Conservation (phyloP, 768 basidiomycete genomes). For the Leccinum rimulosum region DNA sequence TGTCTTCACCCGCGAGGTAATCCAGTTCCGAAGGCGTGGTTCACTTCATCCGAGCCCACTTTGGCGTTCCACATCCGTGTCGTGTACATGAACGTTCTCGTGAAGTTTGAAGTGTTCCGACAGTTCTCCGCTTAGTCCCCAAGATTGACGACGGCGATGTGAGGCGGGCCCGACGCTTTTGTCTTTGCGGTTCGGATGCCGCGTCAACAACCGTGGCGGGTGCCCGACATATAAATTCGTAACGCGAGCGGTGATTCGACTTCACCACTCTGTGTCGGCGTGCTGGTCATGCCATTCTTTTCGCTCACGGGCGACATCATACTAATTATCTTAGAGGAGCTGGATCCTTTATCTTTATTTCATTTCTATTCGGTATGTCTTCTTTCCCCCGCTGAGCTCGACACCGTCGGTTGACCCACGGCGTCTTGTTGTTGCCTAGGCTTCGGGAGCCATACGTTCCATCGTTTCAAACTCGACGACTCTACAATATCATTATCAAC, state of each 20-base stretch:
- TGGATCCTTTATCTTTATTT: constrained; percentile 33
- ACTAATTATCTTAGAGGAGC: constrained; percentile 33
- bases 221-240: constrained; percentile 32
- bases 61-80: constrained; percentile 27
- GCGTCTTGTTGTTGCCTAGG: constrained; percentile 14
- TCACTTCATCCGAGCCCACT: constrained; percentile 17
- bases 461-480: constrained; percentile 25
- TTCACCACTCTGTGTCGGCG: constrained; percentile 26
- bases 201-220: constrained; percentile 21
- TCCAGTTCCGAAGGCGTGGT: constrained; percentile 19
- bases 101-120: constrained; percentile 26
- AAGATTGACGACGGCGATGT: constrained; percentile 28
- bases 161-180: constrained; percentile 34
- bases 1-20: constrained; percentile 26
- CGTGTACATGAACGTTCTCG: constrained; percentile 26
- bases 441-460: constrained; percentile 20
- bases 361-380: constrained; percentile 29
- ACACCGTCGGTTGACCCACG: not conserved
- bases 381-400: not conserved
- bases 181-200: constrained; percentile 27
- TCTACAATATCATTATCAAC: constrained; percentile 34
- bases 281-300: constrained; percentile 37
- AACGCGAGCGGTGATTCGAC: constrained; percentile 2
- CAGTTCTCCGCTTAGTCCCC: constrained; percentile 29
- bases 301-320: constrained; percentile 30